Base-by-base conservation (phyloP, 805 yeast genomes). In the Saturnispora kantuleensis region DNA sequence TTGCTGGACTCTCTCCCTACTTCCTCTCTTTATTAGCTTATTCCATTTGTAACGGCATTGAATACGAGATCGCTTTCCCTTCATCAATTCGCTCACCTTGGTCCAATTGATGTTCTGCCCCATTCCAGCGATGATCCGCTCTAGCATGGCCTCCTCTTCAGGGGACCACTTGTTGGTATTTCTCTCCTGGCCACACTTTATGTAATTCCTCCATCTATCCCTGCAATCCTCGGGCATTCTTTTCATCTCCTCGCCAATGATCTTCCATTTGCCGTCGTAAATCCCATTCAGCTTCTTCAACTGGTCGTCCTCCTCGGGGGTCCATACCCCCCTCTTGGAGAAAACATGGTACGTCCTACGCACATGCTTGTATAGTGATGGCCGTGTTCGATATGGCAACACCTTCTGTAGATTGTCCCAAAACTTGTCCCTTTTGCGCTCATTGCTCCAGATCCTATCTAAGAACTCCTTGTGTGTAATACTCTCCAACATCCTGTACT, bases 211-310 rank as follows among this genome's bases (percentile, higher is more conserved):
- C 95, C 95, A 90, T 54, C 97, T 72, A 61, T 90, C 97, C 54
- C 97, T 74, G 62, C 97, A 89, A 64, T 90, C 97, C 58, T 90
- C 97, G 0, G 97, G 97, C 97, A 90, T 90, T 56, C 97, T 71
- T 11, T 84, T 86, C 76, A 90, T 69, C 7, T 69, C 67, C 43
- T 73, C 73, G 7, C 97, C 97, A 48, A 90, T 84, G 35, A 70
- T 69, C 53, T 86, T 86, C 97, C 97, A 90, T 57, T 84, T 87
- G 13, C 93, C 87, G 47, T 80, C 86, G 52, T 77, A 74, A 21
- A 79, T 77, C 9, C 72, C 62, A 10, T 85, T 84, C 42, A 85
- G 65, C 44, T 71, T 71, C 1, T 77, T 77, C 43, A 90, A 68
- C 39, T 72, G 70, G 33, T 66, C 73, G 61, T 90, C 97, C 50